Base-by-base conservation (phyloP, 1,284 basidiomycete species). In the Caloboletus inedulis region DNA sequence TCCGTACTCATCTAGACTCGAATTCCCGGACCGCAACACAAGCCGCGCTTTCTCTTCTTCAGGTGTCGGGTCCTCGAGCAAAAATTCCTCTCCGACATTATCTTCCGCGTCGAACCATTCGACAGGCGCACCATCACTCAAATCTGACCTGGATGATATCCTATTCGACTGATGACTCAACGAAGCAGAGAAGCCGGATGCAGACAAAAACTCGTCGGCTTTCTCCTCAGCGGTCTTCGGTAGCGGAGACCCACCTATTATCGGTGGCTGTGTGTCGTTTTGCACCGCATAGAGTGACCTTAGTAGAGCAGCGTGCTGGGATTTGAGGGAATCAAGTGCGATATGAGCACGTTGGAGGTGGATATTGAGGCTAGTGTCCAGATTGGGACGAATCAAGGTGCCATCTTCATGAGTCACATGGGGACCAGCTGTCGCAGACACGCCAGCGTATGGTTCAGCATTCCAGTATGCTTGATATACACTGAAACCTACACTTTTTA, bases 91-190 rank as follows among this genome's bases (percentile, higher is more conserved):
- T 9, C 84, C 80, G 1, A 84, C 79, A 56, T 81, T 75, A 43
- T 66, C 66, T 48, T 73, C 69, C 13, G 88, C 88, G 58, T 90
- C 88, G 61, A 79, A 90, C 87, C 87, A 90, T 59, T 88, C 79
- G 50, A 79, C 76, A 46, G 75, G 71, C 18, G 42, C 53, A 27
- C 76, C 77, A 52, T 82, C 85, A 49, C 80, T 84, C n/a, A 76
- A 66, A 21, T 77, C 77, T 16, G 84, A 84, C 21, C 74, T 65
- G 19, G 77, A 71, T 10, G 85, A 86, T 53, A 75, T 66, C 30
- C 79, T 77, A 39, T 74, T 74, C 14, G 73, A 72, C 31, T 62
- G 69, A 40, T 70, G 69, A 2, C 64, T 63, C n/a, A 71, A 60
- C 12, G 77, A 65, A 29, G 73, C 67, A 7, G 64, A 49, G 50